Evolutionary conservation across 2,329 filamentous ascomycete species (phyloP), one percentile per base, ranked within the genome.

Genomic region (Didymella sp.): DNA sequence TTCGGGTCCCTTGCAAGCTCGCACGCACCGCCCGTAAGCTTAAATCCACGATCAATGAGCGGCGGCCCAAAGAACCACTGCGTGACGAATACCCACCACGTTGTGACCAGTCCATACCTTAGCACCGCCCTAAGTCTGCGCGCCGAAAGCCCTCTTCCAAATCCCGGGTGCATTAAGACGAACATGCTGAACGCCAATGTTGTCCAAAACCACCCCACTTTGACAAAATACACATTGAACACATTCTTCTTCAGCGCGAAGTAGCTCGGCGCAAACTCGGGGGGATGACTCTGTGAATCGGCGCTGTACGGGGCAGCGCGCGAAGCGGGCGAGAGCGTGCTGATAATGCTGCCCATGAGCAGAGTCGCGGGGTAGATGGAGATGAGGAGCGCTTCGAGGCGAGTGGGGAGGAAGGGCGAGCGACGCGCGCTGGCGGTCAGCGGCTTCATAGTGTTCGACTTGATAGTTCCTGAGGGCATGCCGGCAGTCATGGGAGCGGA

Each of bases 21-120:
- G 74, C 95, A 99, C 69, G 85, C 85, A 1, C 95, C 95, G 3
- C 95, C 95, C 0, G 92, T 96, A 76, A 91, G 85, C n/a, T 87
- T 82, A 75, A 98, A 99, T 3, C 89, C 87, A 54, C 93, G 88
- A 75, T 99, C 95, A 68, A 98, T 94, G 45, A 99, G 81, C 19
- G 92, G 84, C 2, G 95, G 88, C 0, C 95, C 95, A 70, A 99
- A 97, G 76, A 88, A 98, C 95, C 95, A 98, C 80, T 98, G 95
- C 62, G 95, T 99, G 17, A 95, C 87, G 35, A 92, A 79, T 38
- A 92, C 81, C 95, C 95, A 99, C 77, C 88, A 89, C 1, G 78
- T 69, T 8, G 95, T 98, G 0, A 92, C 85, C 8, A 89, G 78
- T 0, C 63, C 80, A 82, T 92, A 99, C 44, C 95, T 84, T 21